Percentiles rank a stretch among this genome's conserved stretches.
These are phyloP conservation scores for Peniophora sp. DNA, from an alignment of 1,284 basidiomycete species.

Conservation along the genomic window DNA sequence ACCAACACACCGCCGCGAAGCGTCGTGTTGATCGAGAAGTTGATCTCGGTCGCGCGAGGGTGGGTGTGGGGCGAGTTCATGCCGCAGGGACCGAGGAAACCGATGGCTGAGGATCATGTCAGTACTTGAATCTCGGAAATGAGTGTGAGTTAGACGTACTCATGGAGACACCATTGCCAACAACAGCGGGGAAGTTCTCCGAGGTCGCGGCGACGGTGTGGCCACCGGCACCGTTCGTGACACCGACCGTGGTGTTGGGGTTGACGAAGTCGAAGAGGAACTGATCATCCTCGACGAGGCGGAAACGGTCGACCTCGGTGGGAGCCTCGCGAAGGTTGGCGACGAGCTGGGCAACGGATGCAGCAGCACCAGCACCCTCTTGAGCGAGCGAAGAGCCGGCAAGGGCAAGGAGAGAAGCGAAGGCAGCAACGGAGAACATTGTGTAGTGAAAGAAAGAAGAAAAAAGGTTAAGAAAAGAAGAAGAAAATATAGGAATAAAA, in stretches of 20 bases:
- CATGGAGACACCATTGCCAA: conserved; percentile 14
- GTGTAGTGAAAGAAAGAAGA: neutral
- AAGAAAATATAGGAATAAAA: neutral
- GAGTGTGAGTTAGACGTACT: neutral
- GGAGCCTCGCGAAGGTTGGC: neutral
- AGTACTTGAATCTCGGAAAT: neutral
- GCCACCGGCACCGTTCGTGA: conserved; percentile 11
- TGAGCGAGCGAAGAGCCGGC: neutral
- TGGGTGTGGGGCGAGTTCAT: no score
- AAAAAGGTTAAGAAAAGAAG: neutral
- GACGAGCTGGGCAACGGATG: neutral
- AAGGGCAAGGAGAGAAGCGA: neutral
- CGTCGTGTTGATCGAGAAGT: no score
- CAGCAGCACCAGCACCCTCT: neutral
- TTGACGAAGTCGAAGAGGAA: conserved; percentile 15
- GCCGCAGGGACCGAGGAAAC: conserved; percentile 18
- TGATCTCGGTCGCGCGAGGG: no score
- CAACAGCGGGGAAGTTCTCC: conserved; percentile 13
- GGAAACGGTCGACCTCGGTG: conserved; percentile 1
- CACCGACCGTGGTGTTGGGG: conserved; percentile 1
- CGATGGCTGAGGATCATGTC: conserved; percentile 3
- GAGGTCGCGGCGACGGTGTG: conserved; percentile 10
- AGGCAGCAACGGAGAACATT: neutral
- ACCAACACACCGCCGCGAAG: no score
- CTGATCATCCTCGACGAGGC: conserved; percentile 4